Evolutionary conservation across 768 basidiomycete genomes (phyloP).

Genomic region (Amanita muscaria): DNA sequence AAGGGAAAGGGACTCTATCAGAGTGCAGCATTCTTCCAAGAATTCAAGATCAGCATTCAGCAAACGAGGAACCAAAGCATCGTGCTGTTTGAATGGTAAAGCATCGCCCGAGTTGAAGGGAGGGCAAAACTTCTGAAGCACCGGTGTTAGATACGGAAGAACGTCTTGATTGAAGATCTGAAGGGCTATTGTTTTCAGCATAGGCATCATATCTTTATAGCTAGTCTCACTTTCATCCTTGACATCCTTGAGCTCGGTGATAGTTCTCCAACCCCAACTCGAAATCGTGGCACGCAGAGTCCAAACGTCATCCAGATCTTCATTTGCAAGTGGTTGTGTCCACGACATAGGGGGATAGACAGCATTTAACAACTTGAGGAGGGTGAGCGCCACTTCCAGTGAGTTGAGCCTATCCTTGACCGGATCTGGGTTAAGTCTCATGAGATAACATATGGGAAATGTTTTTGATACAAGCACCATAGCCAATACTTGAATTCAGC

Average conservation of each 20-base stretch:
- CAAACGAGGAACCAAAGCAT: constrained; percentile 35
- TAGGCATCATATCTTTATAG: constrained; percentile 1
- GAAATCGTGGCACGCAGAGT: constrained; percentile 52
- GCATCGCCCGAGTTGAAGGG: constrained; percentile 33
- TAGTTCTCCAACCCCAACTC: constrained; percentile 70
- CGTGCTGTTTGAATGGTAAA: constrained; percentile 29
- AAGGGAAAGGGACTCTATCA: constrained; percentile 68
- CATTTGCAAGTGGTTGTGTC: constrained; percentile 25
- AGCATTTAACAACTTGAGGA: constrained; percentile 56
- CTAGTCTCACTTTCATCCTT: constrained; percentile 56
- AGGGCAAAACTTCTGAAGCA: constrained; percentile 53
- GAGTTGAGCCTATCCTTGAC: constrained; percentile 62
- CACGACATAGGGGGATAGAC: constrained; percentile 73
- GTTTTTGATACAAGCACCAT: constrained; percentile 38
- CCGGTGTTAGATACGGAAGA: constrained; percentile 52
- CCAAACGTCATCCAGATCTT: constrained; percentile 42
- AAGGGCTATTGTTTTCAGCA: not conserved
- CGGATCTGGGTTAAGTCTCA: constrained; percentile 42
- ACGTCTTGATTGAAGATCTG: constrained; percentile 54
- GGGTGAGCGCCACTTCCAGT: constrained; percentile 57
- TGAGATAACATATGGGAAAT: not conserved
- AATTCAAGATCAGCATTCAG: constrained; percentile 61
- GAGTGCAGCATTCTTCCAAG: constrained; percentile 65
- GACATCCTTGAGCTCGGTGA: constrained; percentile 65
- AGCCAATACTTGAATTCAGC: constrained; percentile 69